phyloP scores from a whole-genome alignment of 139 green algal genomes.

The Microglena sp. region DNA sequence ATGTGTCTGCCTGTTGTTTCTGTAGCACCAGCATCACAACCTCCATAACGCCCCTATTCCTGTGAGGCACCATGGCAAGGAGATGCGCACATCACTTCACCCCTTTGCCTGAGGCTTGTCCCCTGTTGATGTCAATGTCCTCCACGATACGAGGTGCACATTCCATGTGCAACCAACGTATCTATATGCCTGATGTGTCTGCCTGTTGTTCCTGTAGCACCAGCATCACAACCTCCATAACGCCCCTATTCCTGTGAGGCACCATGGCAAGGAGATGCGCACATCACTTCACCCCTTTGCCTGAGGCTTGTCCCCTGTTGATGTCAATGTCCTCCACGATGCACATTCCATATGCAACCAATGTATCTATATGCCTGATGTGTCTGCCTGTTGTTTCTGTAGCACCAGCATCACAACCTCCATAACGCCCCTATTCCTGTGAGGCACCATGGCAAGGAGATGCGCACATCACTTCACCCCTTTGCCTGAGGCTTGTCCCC shows the following conservation, averaged over 20 bases:
- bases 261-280: no score
- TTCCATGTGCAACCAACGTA: no score
- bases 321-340: no score
- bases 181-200: no score
- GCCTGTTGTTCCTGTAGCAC: neutral
- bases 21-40: conserved; percentile 12
- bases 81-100: conserved; percentile 6
- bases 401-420: conserved; percentile 1
- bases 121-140: no score
- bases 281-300: no score
- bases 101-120: conserved; percentile 5
- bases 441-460: neutral
- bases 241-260: no score
- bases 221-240: neutral
- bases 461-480: neutral
- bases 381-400: neutral
- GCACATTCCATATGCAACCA: no score
- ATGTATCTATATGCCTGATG: no score
- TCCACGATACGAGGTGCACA: no score
- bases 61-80: conserved; percentile 17
- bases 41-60: conserved; percentile 13
- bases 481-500: neutral
- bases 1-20: no score
- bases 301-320: no score
- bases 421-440: neutral